Conservation (phyloP, 1,284 basidiomycete genomes). For the Puccinia horiana region DNA sequence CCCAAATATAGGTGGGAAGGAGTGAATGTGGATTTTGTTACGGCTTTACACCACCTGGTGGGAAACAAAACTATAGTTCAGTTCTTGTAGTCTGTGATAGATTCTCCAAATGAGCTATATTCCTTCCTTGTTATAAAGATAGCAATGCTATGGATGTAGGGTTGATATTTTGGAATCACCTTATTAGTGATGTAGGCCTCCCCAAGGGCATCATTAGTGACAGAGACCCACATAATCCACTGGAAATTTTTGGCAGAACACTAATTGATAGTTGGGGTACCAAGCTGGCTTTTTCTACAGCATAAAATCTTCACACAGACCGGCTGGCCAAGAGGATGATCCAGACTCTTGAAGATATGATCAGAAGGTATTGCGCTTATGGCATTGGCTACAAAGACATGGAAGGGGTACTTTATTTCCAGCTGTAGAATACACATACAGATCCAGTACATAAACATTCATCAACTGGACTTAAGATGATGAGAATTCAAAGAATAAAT, state of each 20-base stretch:
- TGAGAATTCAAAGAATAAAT: too few species aligned
- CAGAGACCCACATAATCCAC: neutral
- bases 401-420: too few species aligned
- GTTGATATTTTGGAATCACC: neutral
- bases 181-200: neutral
- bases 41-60: too few species aligned
- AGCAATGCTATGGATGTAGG: neutral
- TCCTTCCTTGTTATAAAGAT: slow-evolving; percentile 20
- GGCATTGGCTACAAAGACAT: neutral
- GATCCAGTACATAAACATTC: too few species aligned
- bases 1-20: neutral
- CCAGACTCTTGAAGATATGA: too few species aligned
- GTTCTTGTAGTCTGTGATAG: slow-evolving; percentile 2
- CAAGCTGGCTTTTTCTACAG: too few species aligned
- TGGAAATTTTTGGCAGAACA: neutral
- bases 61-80: neutral
- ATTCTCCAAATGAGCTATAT: slow-evolving; percentile 2
- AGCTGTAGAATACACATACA: too few species aligned
- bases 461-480: too few species aligned
- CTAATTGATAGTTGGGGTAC: neutral
- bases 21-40: neutral
- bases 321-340: too few species aligned
- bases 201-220: too few species aligned
- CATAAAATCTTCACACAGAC: too few species aligned
- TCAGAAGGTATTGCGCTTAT: slow-evolving; percentile 16